Evolutionary conservation across 139 green algal genomes (phyloP), one percentile per base, ranked within the genome.

Genomic region (Haematococcus sp.): DNA sequence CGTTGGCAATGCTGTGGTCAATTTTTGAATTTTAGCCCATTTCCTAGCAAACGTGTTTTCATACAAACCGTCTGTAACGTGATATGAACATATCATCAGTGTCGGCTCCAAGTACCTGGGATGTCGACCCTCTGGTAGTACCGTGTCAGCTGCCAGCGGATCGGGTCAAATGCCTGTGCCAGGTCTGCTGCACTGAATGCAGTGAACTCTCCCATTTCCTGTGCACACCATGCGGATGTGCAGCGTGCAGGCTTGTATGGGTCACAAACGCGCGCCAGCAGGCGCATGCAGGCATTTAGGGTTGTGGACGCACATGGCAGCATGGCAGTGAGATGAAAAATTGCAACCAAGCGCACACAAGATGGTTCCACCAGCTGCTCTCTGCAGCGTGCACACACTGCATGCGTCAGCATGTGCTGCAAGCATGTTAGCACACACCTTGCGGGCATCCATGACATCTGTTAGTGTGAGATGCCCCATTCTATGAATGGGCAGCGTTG

Each of bases 381-480:
- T 40, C 20, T 40, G 13, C 20, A 23, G 27, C 59, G 22, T 44
- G 25, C 59, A 63, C n/a, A n/a, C n/a, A n/a, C n/a, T n/a, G n/a
- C n/a, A n/a, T n/a, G n/a, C n/a, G n/a, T n/a, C n/a, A n/a, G n/a
- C n/a, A n/a, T n/a, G n/a, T n/a, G n/a, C n/a, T n/a, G n/a, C n/a
- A 49, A 19, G 40, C 40, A 49, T 49, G 40, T 7, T 11, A 49
- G 40, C 40, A 49, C 40, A 49, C 40, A 49, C 40, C 40, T 49
- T 49, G 7, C 40, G 40, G 7, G 40, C 7, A 11, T 49, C 40
- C 40, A 49, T 7, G 7, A 49, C 40, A 49, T 49, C 40, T 11
- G 11, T 49, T 7, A 49, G 40, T 49, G 40, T 11, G 7, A 98
- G 90, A 63, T 91, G 82, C 0, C 91, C 94, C 89, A 98, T 94